Conservation (phyloP, 2,329 filamentous ascomycete genomes). For the Penicillium decumbens region DNA sequence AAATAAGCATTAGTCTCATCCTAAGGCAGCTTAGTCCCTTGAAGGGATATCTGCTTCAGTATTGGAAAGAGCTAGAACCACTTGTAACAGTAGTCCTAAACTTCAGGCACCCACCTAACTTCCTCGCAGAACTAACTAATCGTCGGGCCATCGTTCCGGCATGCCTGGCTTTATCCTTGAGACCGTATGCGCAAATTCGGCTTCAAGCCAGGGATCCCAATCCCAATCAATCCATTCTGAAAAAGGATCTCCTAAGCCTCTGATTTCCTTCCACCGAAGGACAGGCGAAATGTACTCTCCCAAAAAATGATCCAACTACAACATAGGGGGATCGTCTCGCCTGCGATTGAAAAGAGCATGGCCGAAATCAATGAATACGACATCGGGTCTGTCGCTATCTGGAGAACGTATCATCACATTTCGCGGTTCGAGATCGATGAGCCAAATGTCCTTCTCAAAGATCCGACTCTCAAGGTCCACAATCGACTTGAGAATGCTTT, state of each 20-base stretch:
- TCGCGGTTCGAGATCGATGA: conserved; percentile 13
- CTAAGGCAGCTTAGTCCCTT: too few species aligned
- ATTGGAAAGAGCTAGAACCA: background rate
- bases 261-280: conserved; percentile 13
- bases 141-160: conserved; percentile 3
- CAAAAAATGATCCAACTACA: conserved; percentile 1
- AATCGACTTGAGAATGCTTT: conserved; percentile 19
- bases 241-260: conserved; percentile 5
- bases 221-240: conserved; percentile 24
- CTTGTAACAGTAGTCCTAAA: background rate
- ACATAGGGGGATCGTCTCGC: conserved; percentile 8
- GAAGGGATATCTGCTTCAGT: background rate
- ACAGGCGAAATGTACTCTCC: conserved; percentile 20
- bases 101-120: background rate
- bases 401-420: conserved; percentile 15
- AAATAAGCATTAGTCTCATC: too few species aligned
- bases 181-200: conserved; percentile 19
- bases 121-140: background rate
- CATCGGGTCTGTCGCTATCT: background rate
- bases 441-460: conserved; percentile 12
- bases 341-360: conserved; percentile 15
- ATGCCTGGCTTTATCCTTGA: conserved; percentile 18
- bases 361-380: conserved; percentile 19
- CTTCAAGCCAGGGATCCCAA: conserved; percentile 19
- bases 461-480: conserved; percentile 20